Percentiles rank a stretch among this genome's conserved stretches.
Evolutionary conservation across 805 yeast species (phyloP).

Genomic region (Zygotorulaspora sp.): DNA sequence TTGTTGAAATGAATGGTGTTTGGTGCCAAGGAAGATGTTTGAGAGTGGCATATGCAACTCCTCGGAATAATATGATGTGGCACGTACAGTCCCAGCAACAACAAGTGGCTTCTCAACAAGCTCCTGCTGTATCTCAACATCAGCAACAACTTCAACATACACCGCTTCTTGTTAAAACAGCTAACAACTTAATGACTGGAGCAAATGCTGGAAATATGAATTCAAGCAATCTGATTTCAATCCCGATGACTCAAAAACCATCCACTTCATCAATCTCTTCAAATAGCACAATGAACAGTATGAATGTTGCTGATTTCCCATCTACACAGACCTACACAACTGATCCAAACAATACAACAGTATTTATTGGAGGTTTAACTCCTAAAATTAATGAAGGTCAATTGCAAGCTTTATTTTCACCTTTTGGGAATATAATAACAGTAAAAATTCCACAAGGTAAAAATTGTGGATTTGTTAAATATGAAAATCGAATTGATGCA

Average conservation of each 20-base stretch:
- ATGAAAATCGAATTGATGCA: slow-evolving; percentile 62
- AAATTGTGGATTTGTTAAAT: slow-evolving; percentile 75
- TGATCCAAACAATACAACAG: slow-evolving; percentile 52
- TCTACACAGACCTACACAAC: slow-evolving; percentile 46
- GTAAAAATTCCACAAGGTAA: slow-evolving; percentile 76
- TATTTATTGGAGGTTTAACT: slow-evolving; percentile 74
- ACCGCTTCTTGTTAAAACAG: slow-evolving; percentile 16
- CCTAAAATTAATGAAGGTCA: slow-evolving; percentile 56
- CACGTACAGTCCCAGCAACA: slow-evolving; percentile 21
- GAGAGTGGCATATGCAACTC: slow-evolving; percentile 75
- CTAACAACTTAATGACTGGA: slow-evolving; percentile 10
- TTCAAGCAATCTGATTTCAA: slow-evolving; percentile 8
- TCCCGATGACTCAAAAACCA: slow-evolving; percentile 12
- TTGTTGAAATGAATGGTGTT: slow-evolving; percentile 70
- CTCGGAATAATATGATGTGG: slow-evolving; percentile 44
- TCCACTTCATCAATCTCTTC: slow-evolving; percentile 10
- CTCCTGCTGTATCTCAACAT: slow-evolving; percentile 13
- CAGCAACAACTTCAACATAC: slow-evolving; percentile 19
- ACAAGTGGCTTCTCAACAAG: slow-evolving; percentile 25
- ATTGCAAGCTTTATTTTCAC: slow-evolving; percentile 56
- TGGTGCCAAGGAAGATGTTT: slow-evolving; percentile 77
- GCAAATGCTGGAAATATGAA: slow-evolving; percentile 4
- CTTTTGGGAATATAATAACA: slow-evolving; percentile 65
- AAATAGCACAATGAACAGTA: slow-evolving; percentile 1
- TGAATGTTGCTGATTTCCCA: slow-evolving; percentile 9